Conservation (phyloP, 2,329 filamentous ascomycete species). For the Paraphoma sp. region DNA sequence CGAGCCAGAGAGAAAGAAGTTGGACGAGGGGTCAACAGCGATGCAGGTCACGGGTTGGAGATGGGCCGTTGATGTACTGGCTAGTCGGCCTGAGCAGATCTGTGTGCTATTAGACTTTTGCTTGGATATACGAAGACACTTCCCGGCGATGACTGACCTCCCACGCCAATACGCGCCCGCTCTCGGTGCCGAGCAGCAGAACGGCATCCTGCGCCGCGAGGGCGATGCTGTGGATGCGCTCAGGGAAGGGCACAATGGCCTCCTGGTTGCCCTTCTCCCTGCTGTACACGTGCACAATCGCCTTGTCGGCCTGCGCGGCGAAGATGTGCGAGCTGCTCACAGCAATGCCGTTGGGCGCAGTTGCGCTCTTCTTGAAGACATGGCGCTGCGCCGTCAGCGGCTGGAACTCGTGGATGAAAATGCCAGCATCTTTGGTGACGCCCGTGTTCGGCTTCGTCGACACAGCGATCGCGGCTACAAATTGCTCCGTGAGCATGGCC, state of each 20-base stretch:
- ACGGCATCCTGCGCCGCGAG: slow-evolving; percentile 72
- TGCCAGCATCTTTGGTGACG: slow-evolving; percentile 77
- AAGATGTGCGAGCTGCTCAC: slow-evolving; percentile 85
- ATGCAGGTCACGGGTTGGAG: slow-evolving; percentile 82
- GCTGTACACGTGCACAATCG: slow-evolving; percentile 91
- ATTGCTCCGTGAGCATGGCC: slow-evolving; percentile 59
- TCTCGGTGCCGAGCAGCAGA: slow-evolving; percentile 80
- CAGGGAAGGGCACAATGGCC: slow-evolving; percentile 84
- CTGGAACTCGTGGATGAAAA: slow-evolving; percentile 84
- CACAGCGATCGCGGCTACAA: slow-evolving; percentile 56
- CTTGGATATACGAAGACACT: neutral
- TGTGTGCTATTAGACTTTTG: slow-evolving; percentile 42
- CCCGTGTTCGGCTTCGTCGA: slow-evolving; percentile 53
- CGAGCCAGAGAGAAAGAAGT: slow-evolving; percentile 78
- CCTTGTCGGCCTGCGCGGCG: slow-evolving; percentile 88
- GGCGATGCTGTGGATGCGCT: slow-evolving; percentile 80
- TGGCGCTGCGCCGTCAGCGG: slow-evolving; percentile 77
- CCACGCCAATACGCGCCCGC: slow-evolving; percentile 88
- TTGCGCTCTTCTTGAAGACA: slow-evolving; percentile 90
- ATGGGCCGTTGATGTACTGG: slow-evolving; percentile 78
- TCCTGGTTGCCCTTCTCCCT: slow-evolving; percentile 85
- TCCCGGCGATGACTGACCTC: slow-evolving; percentile 67
- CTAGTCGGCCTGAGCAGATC: slow-evolving; percentile 76
- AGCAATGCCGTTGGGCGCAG: slow-evolving; percentile 78
- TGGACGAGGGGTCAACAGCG: slow-evolving; percentile 71